phyloP scores from a whole-genome alignment of 1,284 basidiomycete species.

The Tilletia caries region DNA sequence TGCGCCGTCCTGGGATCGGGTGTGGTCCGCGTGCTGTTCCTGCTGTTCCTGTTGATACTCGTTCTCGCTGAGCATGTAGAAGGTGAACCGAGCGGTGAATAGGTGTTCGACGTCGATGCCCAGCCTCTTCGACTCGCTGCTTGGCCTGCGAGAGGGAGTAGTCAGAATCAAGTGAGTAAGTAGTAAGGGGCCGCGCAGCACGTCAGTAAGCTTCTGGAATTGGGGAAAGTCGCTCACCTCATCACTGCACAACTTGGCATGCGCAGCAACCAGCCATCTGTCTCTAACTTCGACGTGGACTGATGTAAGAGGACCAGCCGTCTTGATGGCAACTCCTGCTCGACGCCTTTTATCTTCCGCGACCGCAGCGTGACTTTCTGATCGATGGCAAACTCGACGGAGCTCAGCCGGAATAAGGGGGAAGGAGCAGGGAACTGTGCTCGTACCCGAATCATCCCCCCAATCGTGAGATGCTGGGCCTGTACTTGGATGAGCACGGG shows the following conservation, averaged over 20 bases:
- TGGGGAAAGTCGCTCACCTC: neutral
- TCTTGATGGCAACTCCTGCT: neutral
- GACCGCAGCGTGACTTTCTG: neutral
- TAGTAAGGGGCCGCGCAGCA: too few relatives aligned
- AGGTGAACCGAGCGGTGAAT: neutral
- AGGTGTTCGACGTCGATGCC: neutral
- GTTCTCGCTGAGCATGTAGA: neutral
- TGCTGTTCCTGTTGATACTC: too few relatives aligned
- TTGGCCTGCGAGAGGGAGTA: too few relatives aligned
- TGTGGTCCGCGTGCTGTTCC: too few relatives aligned
- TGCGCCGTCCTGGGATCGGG: too few relatives aligned
- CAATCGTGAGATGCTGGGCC: neutral
- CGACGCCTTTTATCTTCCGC: neutral
- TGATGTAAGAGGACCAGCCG: neutral
- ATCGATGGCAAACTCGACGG: neutral
- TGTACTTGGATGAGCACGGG: neutral
- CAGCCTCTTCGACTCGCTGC: too few relatives aligned
- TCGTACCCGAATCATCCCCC: neutral
- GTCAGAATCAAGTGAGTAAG: too few relatives aligned
- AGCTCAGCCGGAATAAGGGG: neutral
- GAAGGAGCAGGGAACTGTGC: neutral
- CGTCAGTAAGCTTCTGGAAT: too few relatives aligned
- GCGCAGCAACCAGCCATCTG: neutral
- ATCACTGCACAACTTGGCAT: neutral
- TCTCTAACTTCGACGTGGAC: neutral